Percentiles rank a stretch among this genome's conserved stretches.
These are phyloP conservation scores for Candida sanyaensis DNA, from an alignment of 1,139 yeast genomes.

Conservation along the genomic window DNA sequence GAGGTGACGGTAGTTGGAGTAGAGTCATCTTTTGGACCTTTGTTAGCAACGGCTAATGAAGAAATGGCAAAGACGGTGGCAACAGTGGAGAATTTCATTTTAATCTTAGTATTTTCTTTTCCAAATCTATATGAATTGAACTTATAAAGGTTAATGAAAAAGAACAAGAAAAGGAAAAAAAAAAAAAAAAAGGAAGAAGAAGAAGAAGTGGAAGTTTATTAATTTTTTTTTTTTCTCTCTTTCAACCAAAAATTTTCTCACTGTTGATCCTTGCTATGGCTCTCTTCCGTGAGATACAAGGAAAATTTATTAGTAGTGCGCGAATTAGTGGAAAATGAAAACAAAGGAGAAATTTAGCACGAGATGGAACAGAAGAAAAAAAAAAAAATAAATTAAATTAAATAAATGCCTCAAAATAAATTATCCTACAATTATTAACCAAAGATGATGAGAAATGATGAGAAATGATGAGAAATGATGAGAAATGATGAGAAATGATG, in stretches of 20 bases:
- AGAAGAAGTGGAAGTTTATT: no score
- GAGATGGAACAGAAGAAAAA: no score
- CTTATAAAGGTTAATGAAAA: background rate
- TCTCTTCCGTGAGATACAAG: no score
- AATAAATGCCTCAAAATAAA: background rate
- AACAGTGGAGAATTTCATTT: slow-evolving; percentile 12
- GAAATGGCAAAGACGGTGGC: slow-evolving; percentile 13
- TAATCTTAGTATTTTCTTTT: background rate
- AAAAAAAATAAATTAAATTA: background rate
- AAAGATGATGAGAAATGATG: no score
- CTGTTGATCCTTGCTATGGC: no score
- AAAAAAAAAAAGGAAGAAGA: background rate
- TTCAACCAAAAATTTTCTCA: no score
- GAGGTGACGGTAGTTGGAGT: slow-evolving; percentile 9
- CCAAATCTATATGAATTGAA: background rate
- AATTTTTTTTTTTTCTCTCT: background rate
- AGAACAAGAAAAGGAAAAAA: background rate
- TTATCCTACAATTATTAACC: background rate
- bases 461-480: no score
- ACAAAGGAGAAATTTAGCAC: background rate
- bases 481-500: no score
- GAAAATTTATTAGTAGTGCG: background rate
- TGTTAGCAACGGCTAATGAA: slow-evolving; percentile 8
- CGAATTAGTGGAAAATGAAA: background rate
- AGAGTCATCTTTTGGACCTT: slow-evolving; percentile 11